Base-by-base conservation (phyloP, 768 basidiomycete genomes). In the Paxillus involutus region DNA sequence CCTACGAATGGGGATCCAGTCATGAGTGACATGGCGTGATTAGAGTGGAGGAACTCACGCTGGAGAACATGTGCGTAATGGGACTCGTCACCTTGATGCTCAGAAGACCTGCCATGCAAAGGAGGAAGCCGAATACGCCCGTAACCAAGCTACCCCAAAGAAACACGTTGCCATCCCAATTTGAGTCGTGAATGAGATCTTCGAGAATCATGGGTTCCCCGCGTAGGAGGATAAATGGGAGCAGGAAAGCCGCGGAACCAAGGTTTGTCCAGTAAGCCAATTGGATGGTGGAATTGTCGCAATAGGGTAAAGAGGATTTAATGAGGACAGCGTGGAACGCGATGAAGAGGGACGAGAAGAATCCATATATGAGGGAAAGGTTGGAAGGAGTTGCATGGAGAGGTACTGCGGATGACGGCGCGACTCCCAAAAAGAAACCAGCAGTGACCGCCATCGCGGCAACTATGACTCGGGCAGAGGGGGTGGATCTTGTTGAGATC, bases 21-120 rank as follows among this genome's bases (percentile, higher is more conserved):
- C 26, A 26, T 26, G 2, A 26, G 26, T 26, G 21, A 26, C 29
- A 16, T 45, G 33, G 41, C 48, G 39, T 40, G 21, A 50, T 44
- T 53, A 9, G 26, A 29, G 1, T 12, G 42, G 35, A 10, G 19
- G 47, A 11, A 77, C 85, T 66, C 61, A 89, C 88, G 58, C 80
- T 86, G 14, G 85, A 85, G 71, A 92, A 88, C 88, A 91, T 92
- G 67, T 91, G 91, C 2, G 89, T 91, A 50, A 93, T 80, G 5
- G 90, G 90, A 52, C 85, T 88, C 14, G 89, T 91, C 47, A 90
- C 81, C 64, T 88, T 88, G 74, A 93, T 89, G 64, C 86, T 88
- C 56, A 93, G 73, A 60, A 91, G 71, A 19, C 88, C 88, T 1
- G 91, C 89, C 39, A 93, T 71, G 59, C 88, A 89, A 37, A 93